Evolutionary conservation across 805 yeast genomes (phyloP).

Genomic region (Metschnikowia chrysomelidarum): DNA sequence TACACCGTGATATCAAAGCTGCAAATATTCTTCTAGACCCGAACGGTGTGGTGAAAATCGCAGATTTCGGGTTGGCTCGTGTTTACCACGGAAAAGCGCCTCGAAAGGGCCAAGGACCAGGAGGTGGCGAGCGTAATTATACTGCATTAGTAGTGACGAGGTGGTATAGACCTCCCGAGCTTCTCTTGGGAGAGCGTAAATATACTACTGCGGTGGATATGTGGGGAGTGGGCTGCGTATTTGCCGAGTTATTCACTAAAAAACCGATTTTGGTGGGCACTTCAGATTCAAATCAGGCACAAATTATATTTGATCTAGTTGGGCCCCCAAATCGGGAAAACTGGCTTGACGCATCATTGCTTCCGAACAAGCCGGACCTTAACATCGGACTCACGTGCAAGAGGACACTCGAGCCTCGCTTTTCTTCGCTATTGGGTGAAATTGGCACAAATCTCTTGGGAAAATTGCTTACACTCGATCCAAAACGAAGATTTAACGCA

Average conservation of each 20-base stretch:
- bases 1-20: slow-evolving; percentile 92
- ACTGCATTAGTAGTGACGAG: slow-evolving; percentile 83
- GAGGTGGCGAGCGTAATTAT: slow-evolving; percentile 53
- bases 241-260: slow-evolving; percentile 82
- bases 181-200: slow-evolving; percentile 76
- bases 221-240: slow-evolving; percentile 97
- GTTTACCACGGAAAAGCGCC: slow-evolving; percentile 64
- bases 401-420: slow-evolving; percentile 50
- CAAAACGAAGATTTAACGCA: slow-evolving; percentile 73
- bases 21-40: slow-evolving; percentile 87
- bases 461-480: slow-evolving; percentile 67
- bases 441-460: slow-evolving; percentile 56
- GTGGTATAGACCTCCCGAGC: slow-evolving; percentile 97
- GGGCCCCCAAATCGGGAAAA: slow-evolving; percentile 69
- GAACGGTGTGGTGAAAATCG: slow-evolving; percentile 78
- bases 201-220: slow-evolving; percentile 95
- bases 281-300: slow-evolving; percentile 86
- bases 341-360: slow-evolving; percentile 59
- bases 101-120: slow-evolving; percentile 49
- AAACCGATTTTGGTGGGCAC: slow-evolving; percentile 84
- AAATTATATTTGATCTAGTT: slow-evolving; percentile 70
- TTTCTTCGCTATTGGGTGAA: slow-evolving; percentile 40
- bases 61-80: slow-evolving; percentile 95
- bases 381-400: slow-evolving; percentile 44
- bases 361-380: slow-evolving; percentile 55